These are phyloP conservation scores for Ustilago curta DNA, from an alignment of 1,284 basidiomycete species.

Conservation along the genomic window DNA sequence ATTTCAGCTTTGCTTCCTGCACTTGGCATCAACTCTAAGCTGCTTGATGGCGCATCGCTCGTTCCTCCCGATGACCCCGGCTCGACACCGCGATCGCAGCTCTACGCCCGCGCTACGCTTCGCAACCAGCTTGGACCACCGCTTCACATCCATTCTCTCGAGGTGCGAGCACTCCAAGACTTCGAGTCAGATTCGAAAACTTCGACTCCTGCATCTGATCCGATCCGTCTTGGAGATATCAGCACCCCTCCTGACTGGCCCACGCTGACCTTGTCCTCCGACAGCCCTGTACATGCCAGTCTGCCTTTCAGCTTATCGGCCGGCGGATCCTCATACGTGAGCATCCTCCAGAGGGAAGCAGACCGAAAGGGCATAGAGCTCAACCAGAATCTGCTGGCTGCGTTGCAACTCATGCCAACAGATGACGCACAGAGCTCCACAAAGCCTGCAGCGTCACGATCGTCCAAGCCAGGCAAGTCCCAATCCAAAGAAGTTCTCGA, in stretches of 20 bases:
- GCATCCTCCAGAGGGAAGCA: slow-evolving; percentile 50
- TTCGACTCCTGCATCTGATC: background rate
- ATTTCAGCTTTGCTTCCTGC: slow-evolving; percentile 50
- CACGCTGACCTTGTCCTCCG: slow-evolving; percentile 33
- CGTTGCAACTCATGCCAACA: slow-evolving; percentile 45
- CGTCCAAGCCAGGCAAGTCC: background rate
- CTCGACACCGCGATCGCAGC: slow-evolving; percentile 17
- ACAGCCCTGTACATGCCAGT: slow-evolving; percentile 38
- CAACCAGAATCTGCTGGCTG: slow-evolving; percentile 46
- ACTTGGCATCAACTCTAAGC: slow-evolving; percentile 40
- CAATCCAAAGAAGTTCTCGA: slow-evolving; percentile 24
- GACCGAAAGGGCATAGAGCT: slow-evolving; percentile 46
- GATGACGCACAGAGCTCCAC: slow-evolving; percentile 2
- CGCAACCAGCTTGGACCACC: slow-evolving; percentile 54
- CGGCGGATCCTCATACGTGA: slow-evolving; percentile 51
- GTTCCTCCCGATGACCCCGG: slow-evolving; percentile 19
- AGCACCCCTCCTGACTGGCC: slow-evolving; percentile 46
- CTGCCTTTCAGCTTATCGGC: slow-evolving; percentile 55
- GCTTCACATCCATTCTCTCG: slow-evolving; percentile 40
- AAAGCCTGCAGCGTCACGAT: background rate
- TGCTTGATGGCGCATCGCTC: slow-evolving; percentile 58
- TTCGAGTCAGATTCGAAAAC: slow-evolving; percentile 1
- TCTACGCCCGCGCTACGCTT: slow-evolving; percentile 53
- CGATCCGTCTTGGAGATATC: slow-evolving; percentile 43
- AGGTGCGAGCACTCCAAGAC: slow-evolving; percentile 36